A percentile compares a stretch with the other conserved stretches of the same genome.
Conservation (phyloP, 2,329 filamentous ascomycete genomes). For the Saccharata proteae region DNA sequence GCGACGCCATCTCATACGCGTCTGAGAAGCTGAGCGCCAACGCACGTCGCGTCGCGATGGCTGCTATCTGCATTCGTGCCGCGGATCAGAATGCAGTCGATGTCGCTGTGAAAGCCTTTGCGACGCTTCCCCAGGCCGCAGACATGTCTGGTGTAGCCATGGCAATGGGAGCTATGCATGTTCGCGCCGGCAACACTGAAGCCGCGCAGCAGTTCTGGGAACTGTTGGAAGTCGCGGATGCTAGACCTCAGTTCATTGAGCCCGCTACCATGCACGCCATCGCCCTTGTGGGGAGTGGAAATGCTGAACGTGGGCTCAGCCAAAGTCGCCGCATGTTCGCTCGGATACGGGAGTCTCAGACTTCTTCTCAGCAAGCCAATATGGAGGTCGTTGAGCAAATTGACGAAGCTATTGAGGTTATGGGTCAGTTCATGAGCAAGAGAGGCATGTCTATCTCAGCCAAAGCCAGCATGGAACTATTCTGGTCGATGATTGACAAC, state of each 20-base stretch:
- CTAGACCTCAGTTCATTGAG: constrained; percentile 62
- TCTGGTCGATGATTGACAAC: constrained; percentile 55
- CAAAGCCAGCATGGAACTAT: constrained; percentile 44
- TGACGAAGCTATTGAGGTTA: constrained; percentile 70
- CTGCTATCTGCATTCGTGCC: constrained; percentile 60
- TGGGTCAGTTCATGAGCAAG: constrained; percentile 45
- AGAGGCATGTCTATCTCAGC: constrained; percentile 39
- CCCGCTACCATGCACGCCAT: constrained; percentile 84
- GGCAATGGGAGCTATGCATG: constrained; percentile 74
- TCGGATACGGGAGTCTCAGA: constrained; percentile 56
- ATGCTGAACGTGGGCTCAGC: constrained; percentile 66
- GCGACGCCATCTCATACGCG: constrained; percentile 64
- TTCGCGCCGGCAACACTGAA: constrained; percentile 69
- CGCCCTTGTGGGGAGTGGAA: constrained; percentile 73
- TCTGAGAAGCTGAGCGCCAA: constrained; percentile 47
- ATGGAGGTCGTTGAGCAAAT: constrained; percentile 62
- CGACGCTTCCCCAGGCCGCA: constrained; percentile 36
- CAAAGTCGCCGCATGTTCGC: constrained; percentile 80
- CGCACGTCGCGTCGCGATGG: constrained; percentile 52
- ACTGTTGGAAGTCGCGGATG: constrained; percentile 50
- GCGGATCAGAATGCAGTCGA: constrained; percentile 65
- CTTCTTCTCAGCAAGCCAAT: constrained; percentile 33
- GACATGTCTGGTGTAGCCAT: constrained; percentile 47
- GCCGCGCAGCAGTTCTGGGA: constrained; percentile 73
- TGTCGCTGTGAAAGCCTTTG: constrained; percentile 49